These are phyloP conservation scores for Apiotrichum veenhuisii DNA, from an alignment of 1,284 basidiomycete species.

Conservation along the genomic window DNA sequence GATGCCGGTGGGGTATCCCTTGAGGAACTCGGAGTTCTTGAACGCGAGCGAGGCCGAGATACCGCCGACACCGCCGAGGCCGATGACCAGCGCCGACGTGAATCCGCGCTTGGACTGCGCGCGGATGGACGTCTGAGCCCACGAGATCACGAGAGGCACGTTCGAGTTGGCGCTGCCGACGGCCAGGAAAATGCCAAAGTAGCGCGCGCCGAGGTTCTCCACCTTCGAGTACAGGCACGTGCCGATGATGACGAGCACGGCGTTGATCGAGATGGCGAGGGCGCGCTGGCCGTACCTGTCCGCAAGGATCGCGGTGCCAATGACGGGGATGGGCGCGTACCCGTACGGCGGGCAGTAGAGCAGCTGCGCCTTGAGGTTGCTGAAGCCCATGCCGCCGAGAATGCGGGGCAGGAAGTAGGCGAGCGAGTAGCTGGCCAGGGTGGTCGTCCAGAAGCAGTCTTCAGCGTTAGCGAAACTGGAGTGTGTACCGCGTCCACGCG, in stretches of 20 bases:
- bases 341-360: constrained; percentile 50
- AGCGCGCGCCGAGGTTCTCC: constrained; percentile 4
- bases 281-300: constrained; percentile 33
- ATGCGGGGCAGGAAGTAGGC: constrained; percentile 51
- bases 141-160: constrained; percentile 40
- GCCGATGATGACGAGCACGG: constrained; percentile 1
- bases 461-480: constrained; percentile 30
- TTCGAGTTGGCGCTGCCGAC: constrained; percentile 39
- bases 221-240: constrained; percentile 7
- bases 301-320: constrained; percentile 38
- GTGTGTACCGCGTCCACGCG: too few species aligned
- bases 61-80: constrained; percentile 16
- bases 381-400: constrained; percentile 44
- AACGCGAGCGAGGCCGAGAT: background rate
- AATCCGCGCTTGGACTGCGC: constrained; percentile 48
- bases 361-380: constrained; percentile 30
- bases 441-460: constrained; percentile 42
- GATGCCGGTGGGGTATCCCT: constrained; percentile 13
- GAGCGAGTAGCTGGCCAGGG: constrained; percentile 21
- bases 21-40: constrained; percentile 9
- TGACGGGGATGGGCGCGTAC: constrained; percentile 41
- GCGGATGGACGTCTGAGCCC: constrained; percentile 50
- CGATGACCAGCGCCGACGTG: constrained; percentile 14
- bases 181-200: constrained; percentile 23
- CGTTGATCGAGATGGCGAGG: background rate